These are phyloP conservation scores for Inonotus obliquus DNA, from an alignment of 1,284 basidiomycete species.

Conservation along the genomic window DNA sequence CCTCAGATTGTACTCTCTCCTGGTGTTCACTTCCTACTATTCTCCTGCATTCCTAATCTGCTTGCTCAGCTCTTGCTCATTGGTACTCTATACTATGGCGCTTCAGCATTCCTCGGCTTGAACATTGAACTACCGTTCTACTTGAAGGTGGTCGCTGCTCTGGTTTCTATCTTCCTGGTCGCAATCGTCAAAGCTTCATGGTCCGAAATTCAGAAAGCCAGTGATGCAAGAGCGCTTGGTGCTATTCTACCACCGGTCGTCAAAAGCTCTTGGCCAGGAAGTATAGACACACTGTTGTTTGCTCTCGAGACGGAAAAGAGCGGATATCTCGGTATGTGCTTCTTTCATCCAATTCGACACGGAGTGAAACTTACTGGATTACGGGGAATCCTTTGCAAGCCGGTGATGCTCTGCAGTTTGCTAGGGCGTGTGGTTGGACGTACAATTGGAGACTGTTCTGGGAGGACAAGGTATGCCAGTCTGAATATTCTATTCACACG, in stretches of 20 bases:
- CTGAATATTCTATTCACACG: neutral
- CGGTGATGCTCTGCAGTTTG: neutral
- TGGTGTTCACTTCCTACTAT: conserved; percentile 9
- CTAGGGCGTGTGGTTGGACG: conserved; percentile 19
- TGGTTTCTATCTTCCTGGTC: neutral
- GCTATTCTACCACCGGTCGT: conserved; percentile 23
- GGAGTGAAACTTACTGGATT: neutral
- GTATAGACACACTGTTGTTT: conserved; percentile 23
- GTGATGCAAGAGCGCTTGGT: conserved; percentile 29
- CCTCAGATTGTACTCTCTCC: neutral
- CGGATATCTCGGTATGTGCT: conserved; percentile 21
- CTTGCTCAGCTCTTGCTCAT: neutral
- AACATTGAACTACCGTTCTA: neutral
- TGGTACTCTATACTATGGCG: neutral
- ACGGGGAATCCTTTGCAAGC: neutral
- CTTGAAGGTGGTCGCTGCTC: neutral
- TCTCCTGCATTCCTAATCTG: neutral
- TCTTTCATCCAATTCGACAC: conserved; percentile 27
- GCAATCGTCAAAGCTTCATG: neutral
- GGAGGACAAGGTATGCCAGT: conserved; percentile 22
- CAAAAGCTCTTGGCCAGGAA: conserved; percentile 12
- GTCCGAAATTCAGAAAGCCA: conserved; percentile 10
- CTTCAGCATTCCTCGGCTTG: neutral
- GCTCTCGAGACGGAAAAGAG: conserved; percentile 25
- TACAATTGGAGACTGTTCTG: conserved; percentile 30